phyloP scores from a whole-genome alignment of 1,139 yeast species.

The Pichia inconspicua region DNA sequence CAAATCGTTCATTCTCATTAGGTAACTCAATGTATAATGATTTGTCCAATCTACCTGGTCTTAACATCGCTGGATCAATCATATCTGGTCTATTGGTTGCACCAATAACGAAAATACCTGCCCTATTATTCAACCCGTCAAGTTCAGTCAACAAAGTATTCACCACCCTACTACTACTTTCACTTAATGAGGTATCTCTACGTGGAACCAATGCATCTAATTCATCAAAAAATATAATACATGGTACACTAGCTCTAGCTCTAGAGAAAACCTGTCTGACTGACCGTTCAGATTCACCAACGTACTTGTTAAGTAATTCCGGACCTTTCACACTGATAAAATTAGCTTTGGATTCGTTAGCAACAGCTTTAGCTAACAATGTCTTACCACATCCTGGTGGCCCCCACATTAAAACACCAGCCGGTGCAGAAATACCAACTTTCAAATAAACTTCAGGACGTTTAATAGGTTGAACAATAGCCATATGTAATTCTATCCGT shows the following conservation, averaged over 20 bases:
- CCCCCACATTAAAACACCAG: constrained; percentile 97
- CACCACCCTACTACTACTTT: constrained; percentile 88
- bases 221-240: constrained; percentile 93
- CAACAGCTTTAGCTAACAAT: constrained; percentile 90
- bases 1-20: constrained; percentile 63
- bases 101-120: constrained; percentile 90
- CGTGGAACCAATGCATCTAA: constrained; percentile 93
- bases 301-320: constrained; percentile 85
- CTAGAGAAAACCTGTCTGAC: constrained; percentile 91
- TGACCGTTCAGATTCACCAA: constrained; percentile 93
- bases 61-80: constrained; percentile 96
- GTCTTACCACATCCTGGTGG: constrained; percentile 99
- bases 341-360: constrained; percentile 92
- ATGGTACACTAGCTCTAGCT: constrained; percentile 91
- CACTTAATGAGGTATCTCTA: constrained; percentile 80
- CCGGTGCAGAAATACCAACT: constrained; percentile 94
- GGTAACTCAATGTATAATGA: constrained; percentile 90
- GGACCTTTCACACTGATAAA: constrained; percentile 95
- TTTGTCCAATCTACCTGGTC: constrained; percentile 95
- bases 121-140: constrained; percentile 88
- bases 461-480: constrained; percentile 92
- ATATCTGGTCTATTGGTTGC: constrained; percentile 98
- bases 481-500: constrained; percentile 89
- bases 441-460: constrained; percentile 83
- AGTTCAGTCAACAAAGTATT: constrained; percentile 88